These are phyloP conservation scores for Nannochloropsis oceanica DNA, from an alignment of 108 stramenopile species.

Conservation along the genomic window DNA sequence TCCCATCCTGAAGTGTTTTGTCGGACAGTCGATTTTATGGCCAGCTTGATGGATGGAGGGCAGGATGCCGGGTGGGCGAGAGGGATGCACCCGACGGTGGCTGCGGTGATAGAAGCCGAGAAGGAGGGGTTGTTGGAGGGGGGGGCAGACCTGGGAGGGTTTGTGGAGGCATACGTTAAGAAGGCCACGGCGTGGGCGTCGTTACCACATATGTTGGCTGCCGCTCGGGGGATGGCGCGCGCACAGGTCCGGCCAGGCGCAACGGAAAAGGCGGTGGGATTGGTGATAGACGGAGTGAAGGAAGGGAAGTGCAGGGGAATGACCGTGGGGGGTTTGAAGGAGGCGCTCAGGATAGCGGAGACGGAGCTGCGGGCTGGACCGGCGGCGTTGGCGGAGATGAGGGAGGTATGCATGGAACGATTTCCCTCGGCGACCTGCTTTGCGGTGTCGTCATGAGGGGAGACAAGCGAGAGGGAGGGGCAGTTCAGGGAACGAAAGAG, in stretches of 20 bases:
- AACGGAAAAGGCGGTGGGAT: background rate
- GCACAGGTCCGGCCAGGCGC: background rate
- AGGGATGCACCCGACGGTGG: background rate
- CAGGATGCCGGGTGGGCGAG: background rate
- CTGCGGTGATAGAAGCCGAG: conserved; percentile 26
- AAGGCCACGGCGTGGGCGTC: background rate
- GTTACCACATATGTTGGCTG: conserved; percentile 7
- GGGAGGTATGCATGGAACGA: background rate
- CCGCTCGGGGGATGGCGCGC: conserved; percentile 9
- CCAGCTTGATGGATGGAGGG: background rate
- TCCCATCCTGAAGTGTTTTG: background rate
- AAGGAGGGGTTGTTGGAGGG: conserved; percentile 1
- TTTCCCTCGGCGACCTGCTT: conserved; percentile 3
- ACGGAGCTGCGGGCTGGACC: background rate
- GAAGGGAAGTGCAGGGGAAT: conserved; percentile 20
- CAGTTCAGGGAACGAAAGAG: background rate
- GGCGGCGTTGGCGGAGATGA: conserved; percentile 9
- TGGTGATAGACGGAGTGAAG: background rate
- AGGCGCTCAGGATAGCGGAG: background rate
- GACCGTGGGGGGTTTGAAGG: background rate
- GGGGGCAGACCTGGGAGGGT: background rate
- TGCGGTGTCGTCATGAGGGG: background rate
- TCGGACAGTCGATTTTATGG: background rate
- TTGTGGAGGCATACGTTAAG: background rate
- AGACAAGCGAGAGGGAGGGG: background rate